Evolutionary conservation across 106 monocot genomes (phyloP).

Genomic region (Phalaenopsis aphrodite): DNA sequence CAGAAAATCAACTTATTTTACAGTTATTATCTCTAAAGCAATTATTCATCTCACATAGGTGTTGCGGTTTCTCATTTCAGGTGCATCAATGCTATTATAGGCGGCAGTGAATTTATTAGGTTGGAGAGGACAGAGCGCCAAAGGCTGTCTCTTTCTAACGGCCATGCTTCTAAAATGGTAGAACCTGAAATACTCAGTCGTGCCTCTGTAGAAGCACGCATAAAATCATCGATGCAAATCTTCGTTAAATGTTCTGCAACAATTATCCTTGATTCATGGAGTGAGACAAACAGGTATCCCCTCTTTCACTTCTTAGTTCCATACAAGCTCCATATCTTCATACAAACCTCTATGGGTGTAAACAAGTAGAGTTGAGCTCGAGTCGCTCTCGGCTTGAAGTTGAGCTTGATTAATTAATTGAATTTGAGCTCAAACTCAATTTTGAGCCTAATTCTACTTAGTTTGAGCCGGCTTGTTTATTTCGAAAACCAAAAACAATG

Average conservation of each 20-base stretch:
- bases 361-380: too few relatives aligned
- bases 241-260: constrained; percentile 69
- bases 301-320: not conserved
- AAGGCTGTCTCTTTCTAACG: constrained; percentile 54
- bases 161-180: constrained; percentile 31
- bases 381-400: too few relatives aligned
- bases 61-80: constrained; percentile 22
- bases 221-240: constrained; percentile 83
- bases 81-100: constrained; percentile 79
- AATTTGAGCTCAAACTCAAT: too few relatives aligned
- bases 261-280: constrained; percentile 69
- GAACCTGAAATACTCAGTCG: constrained; percentile 51
- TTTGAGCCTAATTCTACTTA: too few relatives aligned
- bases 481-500: too few relatives aligned
- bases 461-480: too few relatives aligned
- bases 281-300: constrained; percentile 59
- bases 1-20: too few relatives aligned
- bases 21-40: too few relatives aligned
- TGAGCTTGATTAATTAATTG: too few relatives aligned
- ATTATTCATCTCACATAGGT: too few relatives aligned
- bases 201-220: constrained; percentile 54
- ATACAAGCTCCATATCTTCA: not conserved
- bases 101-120: constrained; percentile 61
- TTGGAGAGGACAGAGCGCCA: constrained; percentile 50
- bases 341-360: not conserved